Conservation (phyloP, 2,329 filamentous ascomycete genomes). For the Pyrenophora seminiperda region DNA sequence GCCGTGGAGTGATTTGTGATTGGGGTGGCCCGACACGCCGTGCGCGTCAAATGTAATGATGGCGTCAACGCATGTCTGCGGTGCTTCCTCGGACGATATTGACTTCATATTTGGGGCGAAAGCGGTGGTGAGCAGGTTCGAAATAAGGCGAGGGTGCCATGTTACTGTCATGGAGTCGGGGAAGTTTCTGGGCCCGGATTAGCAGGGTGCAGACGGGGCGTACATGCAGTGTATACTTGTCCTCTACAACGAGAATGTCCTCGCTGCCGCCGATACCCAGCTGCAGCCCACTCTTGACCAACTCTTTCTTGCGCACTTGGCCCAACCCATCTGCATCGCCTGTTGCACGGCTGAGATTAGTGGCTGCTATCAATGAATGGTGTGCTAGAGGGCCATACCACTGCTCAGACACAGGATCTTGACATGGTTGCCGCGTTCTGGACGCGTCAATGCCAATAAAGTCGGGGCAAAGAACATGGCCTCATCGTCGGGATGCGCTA, state of each 20-base stretch:
- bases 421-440: conserved; percentile 82
- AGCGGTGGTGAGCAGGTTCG: conserved; percentile 69
- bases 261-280: conserved; percentile 76
- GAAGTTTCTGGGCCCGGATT: conserved; percentile 63
- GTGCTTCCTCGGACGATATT: conserved; percentile 50
- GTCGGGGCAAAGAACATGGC: conserved; percentile 99
- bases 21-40: conserved; percentile 87
- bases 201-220: conserved; percentile 14
- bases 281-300: conserved; percentile 76
- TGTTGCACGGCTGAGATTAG: conserved; percentile 40
- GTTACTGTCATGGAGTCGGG: conserved; percentile 83
- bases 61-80: conserved; percentile 70
- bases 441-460: conserved; percentile 79
- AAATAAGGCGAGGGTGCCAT: conserved; percentile 76
- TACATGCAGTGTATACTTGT: conserved; percentile 58
- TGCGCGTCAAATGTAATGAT: conserved; percentile 86
- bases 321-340: conserved; percentile 88
- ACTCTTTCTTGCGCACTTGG: conserved; percentile 78
- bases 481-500: conserved; percentile 97
- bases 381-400: conserved; percentile 57
- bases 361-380: not conserved
- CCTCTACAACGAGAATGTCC: conserved; percentile 85
- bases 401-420: conserved; percentile 93
- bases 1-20: conserved; percentile 87
- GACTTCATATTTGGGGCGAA: conserved; percentile 70